These are phyloP conservation scores for Tulasnella sp. DNA, from an alignment of 768 basidiomycete genomes.

Conservation along the genomic window DNA sequence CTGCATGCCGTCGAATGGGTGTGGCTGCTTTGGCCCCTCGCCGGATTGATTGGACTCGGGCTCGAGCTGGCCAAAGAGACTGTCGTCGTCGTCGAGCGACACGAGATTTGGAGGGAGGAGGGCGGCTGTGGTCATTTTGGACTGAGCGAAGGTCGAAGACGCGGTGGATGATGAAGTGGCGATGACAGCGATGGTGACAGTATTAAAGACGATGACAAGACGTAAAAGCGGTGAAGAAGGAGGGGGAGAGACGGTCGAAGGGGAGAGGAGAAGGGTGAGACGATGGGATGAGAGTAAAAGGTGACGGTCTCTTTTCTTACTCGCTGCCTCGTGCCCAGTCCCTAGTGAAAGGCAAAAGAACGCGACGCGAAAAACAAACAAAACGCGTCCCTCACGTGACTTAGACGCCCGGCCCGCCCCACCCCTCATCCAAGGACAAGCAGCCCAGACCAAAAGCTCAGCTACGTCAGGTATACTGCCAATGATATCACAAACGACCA, in stretches of 20 bases:
- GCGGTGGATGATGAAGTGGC: not conserved
- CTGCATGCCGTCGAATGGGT: conserved; percentile 9
- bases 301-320: not conserved
- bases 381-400: conserved; percentile 3
- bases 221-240: not conserved
- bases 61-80: not conserved
- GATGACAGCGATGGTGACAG: not conserved
- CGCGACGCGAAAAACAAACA: conserved; percentile 11
- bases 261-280: not conserved
- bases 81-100: not conserved
- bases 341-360: not conserved
- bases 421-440: not conserved
- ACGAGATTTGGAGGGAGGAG: not conserved
- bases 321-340: not conserved
- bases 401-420: not conserved
- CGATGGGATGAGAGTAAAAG: not conserved
- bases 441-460: not conserved
- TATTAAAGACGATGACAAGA: not conserved
- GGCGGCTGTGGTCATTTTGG: not conserved
- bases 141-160: not conserved
- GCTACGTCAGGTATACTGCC: not conserved
- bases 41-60: not conserved
- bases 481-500: not conserved
- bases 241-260: not conserved
- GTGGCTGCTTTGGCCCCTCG: not conserved